Base-by-base conservation (phyloP, 257 asterid genomes). In the Gentiana straminea region DNA sequence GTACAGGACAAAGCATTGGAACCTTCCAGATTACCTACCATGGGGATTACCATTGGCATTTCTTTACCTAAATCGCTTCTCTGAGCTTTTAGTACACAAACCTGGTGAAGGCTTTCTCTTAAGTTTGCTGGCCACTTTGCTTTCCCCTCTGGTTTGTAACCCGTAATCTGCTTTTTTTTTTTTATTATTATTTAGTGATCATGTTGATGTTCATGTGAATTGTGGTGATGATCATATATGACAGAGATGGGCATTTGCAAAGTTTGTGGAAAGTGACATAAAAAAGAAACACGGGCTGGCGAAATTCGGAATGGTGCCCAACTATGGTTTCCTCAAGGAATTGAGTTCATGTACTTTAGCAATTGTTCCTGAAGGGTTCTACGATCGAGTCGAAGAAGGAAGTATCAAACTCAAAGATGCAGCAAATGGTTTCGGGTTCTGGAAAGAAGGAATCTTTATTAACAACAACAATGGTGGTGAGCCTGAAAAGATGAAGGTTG, bases 211-310 rank as follows among this genome's bases (percentile, higher is more conserved):
- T 24, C 24, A 24, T 24, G 24, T 24, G 24, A 24, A 24, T 24
- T 24, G 24, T 24, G 24, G 24, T 24, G 24, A 24, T 24, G 24
- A 24, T 24, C 24, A 24, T 24, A 24, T 24, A 24, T 24, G 24
- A 24, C 24, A 85, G 95, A 67, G 86, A 39, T 82, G 93, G 95
- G 79, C 52, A 8, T 41, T 79, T 34, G 64, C 84, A 4, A 83
- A 79, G 69, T 69, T 70, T 49, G 70, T 70, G 2, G 94, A 86
- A 52, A 77, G 71, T 69, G 73, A 80, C 49, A 33, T 74, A 1
- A 63, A 59, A 68, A 66, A 79, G 78, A 74, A 67, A 7, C 69
- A 73, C 10, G 83, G 81, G 3, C 52, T 80, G 72, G 73, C 65
- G 56, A 81, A 79, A 53, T 73, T 77, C 57, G 61, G 49, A 4